These are phyloP conservation scores for Gaeumannomyces sp. DNA, from an alignment of 2,329 filamentous ascomycete genomes.

Conservation along the genomic window DNA sequence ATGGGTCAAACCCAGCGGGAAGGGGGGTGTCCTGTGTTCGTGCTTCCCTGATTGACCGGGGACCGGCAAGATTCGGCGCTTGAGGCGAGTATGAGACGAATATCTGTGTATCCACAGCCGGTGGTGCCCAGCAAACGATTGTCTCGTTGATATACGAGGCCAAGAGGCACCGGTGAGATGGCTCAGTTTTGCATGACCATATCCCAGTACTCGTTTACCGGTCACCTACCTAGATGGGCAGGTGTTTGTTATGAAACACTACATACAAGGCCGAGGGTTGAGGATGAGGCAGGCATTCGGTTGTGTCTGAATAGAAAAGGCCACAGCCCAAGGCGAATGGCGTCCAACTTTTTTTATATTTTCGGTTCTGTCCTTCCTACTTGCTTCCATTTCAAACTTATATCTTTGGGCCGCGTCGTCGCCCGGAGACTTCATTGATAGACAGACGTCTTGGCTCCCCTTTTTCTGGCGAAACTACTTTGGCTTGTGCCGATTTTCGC, in stretches of 20 bases:
- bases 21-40: background rate
- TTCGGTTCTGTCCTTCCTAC: background rate
- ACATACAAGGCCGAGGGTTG: background rate
- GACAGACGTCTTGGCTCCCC: background rate
- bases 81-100: background rate
- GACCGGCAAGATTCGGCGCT: background rate
- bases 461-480: no score
- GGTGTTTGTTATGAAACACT: background rate
- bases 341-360: background rate
- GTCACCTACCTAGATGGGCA: background rate
- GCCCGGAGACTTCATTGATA: background rate
- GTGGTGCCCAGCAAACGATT: background rate
- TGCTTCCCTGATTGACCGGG: background rate
- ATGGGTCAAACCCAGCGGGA: background rate
- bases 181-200: background rate
- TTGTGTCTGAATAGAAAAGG: background rate
- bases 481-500: background rate
- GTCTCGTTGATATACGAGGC: background rate
- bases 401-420: background rate
- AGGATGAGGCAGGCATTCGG: background rate
- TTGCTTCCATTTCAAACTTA: background rate
- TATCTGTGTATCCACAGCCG: background rate
- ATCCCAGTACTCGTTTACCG: background rate
- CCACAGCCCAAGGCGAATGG: background rate
- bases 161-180: background rate